phyloP scores from a whole-genome alignment of 2,329 filamentous ascomycete genomes.

The Tolypocladium ovalisporum region DNA sequence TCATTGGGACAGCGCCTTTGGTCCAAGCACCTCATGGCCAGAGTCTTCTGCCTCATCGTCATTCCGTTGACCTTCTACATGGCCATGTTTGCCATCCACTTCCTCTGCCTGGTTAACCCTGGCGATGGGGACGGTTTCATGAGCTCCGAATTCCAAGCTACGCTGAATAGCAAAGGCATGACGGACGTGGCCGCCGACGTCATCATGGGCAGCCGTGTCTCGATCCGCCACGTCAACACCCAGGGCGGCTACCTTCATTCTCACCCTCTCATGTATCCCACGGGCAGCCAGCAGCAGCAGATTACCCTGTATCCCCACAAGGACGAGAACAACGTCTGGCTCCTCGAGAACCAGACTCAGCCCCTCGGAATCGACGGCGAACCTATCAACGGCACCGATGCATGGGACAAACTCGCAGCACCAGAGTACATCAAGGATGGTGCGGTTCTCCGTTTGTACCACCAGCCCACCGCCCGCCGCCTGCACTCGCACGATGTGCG shows the following conservation, averaged over 20 bases:
- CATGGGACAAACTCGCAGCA: constrained; percentile 62
- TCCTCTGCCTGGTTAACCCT: constrained; percentile 83
- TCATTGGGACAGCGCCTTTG: constrained; percentile 52
- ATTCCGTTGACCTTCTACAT: constrained; percentile 88
- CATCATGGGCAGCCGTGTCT: constrained; percentile 75
- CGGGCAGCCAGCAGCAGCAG: constrained; percentile 95
- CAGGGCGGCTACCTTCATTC: constrained; percentile 97
- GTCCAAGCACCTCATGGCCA: constrained; percentile 88
- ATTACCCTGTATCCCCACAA: constrained; percentile 98
- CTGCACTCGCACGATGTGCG: constrained; percentile 95
- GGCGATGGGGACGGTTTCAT: constrained; percentile 98
- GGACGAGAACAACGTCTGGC: constrained; percentile 94
- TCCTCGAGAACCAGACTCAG: constrained; percentile 93
- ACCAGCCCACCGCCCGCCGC: constrained; percentile 71
- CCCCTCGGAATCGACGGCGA: constrained; percentile 67
- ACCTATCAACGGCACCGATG: constrained; percentile 66
- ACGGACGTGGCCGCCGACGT: constrained; percentile 89
- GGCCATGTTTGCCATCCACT: constrained; percentile 96
- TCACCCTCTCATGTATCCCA: constrained; percentile 94
- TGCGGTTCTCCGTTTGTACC: constrained; percentile 71
- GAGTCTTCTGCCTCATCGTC: constrained; percentile 81
- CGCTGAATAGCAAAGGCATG: constrained; percentile 94
- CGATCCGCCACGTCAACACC: constrained; percentile 87
- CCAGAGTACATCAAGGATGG: constrained; percentile 66
- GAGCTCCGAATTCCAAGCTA: constrained; percentile 98